A percentile compares a stretch with the other conserved stretches of the same genome.
Conservation (phyloP, 306 rosid genomes). For the Pueraria montana region DNA sequence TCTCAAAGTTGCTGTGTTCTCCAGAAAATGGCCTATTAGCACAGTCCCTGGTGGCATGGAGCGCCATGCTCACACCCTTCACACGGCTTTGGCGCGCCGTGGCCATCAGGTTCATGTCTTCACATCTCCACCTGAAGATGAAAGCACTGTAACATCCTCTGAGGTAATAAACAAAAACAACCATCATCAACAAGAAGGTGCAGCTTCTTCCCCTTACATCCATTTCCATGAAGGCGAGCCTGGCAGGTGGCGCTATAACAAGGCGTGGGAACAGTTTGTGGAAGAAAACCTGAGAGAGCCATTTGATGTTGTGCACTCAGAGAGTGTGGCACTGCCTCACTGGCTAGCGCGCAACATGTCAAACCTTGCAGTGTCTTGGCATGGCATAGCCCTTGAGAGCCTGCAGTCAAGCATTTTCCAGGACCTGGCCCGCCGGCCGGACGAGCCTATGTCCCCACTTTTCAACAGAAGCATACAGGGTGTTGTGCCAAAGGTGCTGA, state of each 20-base stretch:
- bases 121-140: constrained; percentile 67
- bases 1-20: constrained; percentile 85
- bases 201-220: constrained; percentile 60
- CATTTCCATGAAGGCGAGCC: constrained; percentile 87
- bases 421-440: constrained; percentile 62
- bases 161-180: not conserved
- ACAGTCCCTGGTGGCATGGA: constrained; percentile 94
- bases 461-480: constrained; percentile 64
- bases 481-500: constrained; percentile 72
- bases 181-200: constrained; percentile 9
- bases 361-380: constrained; percentile 88
- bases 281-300: constrained; percentile 59
- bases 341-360: constrained; percentile 65
- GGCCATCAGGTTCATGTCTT: constrained; percentile 87
- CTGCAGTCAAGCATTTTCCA: constrained; percentile 79
- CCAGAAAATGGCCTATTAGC: constrained; percentile 86
- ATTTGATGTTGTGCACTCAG: constrained; percentile 84
- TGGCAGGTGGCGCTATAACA: constrained; percentile 82
- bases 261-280: constrained; percentile 80
- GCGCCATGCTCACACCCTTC: constrained; percentile 89
- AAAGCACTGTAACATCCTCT: constrained; percentile 18
- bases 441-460: constrained; percentile 66
- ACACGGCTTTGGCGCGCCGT: constrained; percentile 74
- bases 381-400: constrained; percentile 86
- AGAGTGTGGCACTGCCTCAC: constrained; percentile 85